Base-by-base conservation (phyloP, 179 eudicot genomes). In the Actinidia chinensis region DNA sequence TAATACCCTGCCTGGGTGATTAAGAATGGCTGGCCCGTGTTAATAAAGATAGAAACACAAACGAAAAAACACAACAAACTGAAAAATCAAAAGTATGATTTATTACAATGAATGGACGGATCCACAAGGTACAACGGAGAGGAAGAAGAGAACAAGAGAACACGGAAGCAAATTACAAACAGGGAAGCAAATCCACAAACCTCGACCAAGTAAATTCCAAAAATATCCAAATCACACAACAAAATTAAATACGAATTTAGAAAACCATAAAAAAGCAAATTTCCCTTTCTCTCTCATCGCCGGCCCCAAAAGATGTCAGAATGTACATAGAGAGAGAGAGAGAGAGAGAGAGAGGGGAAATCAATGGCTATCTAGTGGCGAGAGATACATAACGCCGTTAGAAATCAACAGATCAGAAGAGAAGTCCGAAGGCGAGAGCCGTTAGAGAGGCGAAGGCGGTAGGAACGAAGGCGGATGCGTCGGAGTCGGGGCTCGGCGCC, bases 401-500 rank as follows among this genome's bases (percentile, higher is more conserved):
- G 40, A 36, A 33, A 28, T 20, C 51, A 18, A 20, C 40, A 7
- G 46, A 8, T 75, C 64, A 83, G 74, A 40, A 71, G 18, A 83
- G 36, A 55, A 83, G 28, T 8, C 80, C 80, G 46, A 64, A 79
- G 10, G 79, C 80, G 3, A 83, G 75, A 36, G 83, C 83, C 15
- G 67, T 6, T 2, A 80, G 33, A 5, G 79, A 75, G 71, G 76
- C 76, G 52, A 81, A 4, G 71, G 73, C 69, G 15, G 84, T 20
- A 12, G 84, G 80, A 23, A 78, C 61, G 68, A 81, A 81, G 63
- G 47, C 64, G 68, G 80, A 1, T 68, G 84, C 77, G 28, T 67
- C 74, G 48, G 84, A 23, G 47, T 52, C 22, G 74, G 84, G 84
- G 74, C 70, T 78, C 10, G 84, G 84, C 4, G 78, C 70, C 12